Percentiles rank a stretch among this genome's conserved stretches.
Evolutionary conservation across 495 filamentous ascomycete species (phyloP).

Genomic region (Chaetomidium leptoderma): DNA sequence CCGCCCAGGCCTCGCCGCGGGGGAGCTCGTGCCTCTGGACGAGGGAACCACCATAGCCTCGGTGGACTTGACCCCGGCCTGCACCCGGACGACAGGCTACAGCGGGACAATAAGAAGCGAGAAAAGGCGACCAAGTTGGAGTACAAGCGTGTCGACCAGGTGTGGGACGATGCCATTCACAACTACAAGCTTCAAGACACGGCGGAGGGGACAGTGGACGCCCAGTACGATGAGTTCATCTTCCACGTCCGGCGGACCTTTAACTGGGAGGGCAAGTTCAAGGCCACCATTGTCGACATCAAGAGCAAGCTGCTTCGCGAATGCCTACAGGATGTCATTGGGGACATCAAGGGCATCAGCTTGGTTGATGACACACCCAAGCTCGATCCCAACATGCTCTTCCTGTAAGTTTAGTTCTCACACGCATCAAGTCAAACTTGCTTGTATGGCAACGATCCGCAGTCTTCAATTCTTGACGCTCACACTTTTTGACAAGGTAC

Average conservation of each 20-base stretch:
- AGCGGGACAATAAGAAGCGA: slow-evolving; percentile 48
- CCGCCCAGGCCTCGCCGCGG: slow-evolving; percentile 6
- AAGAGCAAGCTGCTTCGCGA: slow-evolving; percentile 77
- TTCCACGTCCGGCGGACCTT: slow-evolving; percentile 85
- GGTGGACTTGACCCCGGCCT: slow-evolving; percentile 23
- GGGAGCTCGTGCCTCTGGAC: slow-evolving; percentile 11
- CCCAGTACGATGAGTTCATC: slow-evolving; percentile 79
- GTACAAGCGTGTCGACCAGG: slow-evolving; percentile 83
- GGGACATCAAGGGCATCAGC: slow-evolving; percentile 75
- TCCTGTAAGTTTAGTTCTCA: slow-evolving; percentile 57
- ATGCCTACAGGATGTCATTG: slow-evolving; percentile 69
- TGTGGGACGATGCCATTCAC: slow-evolving; percentile 75
- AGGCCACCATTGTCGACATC: slow-evolving; percentile 73
- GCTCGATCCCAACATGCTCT: slow-evolving; percentile 82
- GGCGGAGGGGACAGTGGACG: slow-evolving; percentile 62
- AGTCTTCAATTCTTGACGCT: neutral
- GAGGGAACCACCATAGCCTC: slow-evolving; percentile 8
- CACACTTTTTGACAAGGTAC: slow-evolving; percentile 44
- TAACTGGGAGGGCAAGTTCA: slow-evolving; percentile 83
- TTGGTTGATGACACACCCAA: slow-evolving; percentile 75
- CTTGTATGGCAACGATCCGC: too few relatives aligned
- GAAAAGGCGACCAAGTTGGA: slow-evolving; percentile 59
- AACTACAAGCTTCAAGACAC: slow-evolving; percentile 82
- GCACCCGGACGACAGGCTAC: slow-evolving; percentile 39
- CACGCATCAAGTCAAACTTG: too few relatives aligned